Conservation (phyloP, 768 basidiomycete species). For the Asterophora lycoperdoides region DNA sequence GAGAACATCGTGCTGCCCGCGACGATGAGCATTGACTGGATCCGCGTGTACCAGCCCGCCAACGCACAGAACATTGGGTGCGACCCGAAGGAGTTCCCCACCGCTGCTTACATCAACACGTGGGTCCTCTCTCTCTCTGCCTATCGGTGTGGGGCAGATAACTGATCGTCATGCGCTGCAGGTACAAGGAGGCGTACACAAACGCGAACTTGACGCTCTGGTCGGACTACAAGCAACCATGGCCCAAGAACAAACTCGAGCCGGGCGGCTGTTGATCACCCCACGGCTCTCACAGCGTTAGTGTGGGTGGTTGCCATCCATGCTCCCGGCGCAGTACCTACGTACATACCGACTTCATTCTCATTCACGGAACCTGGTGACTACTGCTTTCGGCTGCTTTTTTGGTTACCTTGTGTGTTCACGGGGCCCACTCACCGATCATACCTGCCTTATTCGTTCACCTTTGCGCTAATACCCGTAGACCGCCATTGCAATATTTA, state of each 20-base stretch:
- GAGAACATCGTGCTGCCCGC: slow-evolving; percentile 49
- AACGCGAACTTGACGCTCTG: slow-evolving; percentile 41
- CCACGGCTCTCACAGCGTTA: background rate
- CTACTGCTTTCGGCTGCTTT: background rate
- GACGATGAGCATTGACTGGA: slow-evolving; percentile 73
- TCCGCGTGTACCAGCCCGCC: slow-evolving; percentile 67
- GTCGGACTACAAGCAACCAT: slow-evolving; percentile 31
- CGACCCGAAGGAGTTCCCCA: slow-evolving; percentile 72
- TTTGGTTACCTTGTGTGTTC: background rate
- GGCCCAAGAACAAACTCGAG: slow-evolving; percentile 37
- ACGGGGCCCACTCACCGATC: background rate
- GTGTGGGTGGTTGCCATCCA: background rate
- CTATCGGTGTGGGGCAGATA: background rate
- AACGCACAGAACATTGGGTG: slow-evolving; percentile 54
- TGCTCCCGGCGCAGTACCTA: too few relatives aligned
- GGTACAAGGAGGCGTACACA: slow-evolving; percentile 37
- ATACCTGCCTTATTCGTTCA: background rate
- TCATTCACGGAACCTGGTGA: background rate
- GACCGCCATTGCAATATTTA: background rate
- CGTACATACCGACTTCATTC: background rate
- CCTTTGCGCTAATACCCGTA: background rate
- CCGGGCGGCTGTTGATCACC: slow-evolving; percentile 11
- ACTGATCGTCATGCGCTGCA: slow-evolving; percentile 7
- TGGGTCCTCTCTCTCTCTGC: slow-evolving; percentile 28
- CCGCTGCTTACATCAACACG: slow-evolving; percentile 69